A percentile compares a stretch with the other conserved stretches of the same genome.
These are phyloP conservation scores for Kentomonas sorsogonicus DNA, from an alignment of 208 protist species.

Conservation along the genomic window DNA sequence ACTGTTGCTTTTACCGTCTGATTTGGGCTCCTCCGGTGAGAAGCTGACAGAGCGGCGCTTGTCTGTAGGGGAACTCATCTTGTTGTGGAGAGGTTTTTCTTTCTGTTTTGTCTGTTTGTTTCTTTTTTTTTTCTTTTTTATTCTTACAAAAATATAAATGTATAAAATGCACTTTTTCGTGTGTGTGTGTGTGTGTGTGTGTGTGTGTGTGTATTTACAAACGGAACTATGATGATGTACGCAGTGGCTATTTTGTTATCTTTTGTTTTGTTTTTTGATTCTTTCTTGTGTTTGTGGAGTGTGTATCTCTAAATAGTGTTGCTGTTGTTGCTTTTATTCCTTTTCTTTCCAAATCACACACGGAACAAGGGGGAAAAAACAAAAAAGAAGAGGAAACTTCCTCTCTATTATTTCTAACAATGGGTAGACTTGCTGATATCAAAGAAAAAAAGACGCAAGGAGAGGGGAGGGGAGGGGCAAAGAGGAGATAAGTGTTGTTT, in stretches of 20 bases:
- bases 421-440: no score
- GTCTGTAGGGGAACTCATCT: background rate
- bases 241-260: background rate
- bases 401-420: no score
- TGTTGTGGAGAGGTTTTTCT: background rate
- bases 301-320: background rate
- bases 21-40: no score
- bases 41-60: background rate
- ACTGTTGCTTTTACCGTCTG: background rate
- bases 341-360: background rate
- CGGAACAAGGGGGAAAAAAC: no score
- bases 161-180: slow-evolving; percentile 12
- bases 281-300: background rate
- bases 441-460: no score
- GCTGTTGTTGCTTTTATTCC: background rate
- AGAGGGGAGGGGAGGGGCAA: no score
- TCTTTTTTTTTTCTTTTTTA: slow-evolving; percentile 4
- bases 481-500: no score
- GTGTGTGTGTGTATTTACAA: background rate
- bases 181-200: background rate
- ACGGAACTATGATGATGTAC: no score
- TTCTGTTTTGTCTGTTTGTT: background rate
- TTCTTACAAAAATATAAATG: background rate
- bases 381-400: no score
- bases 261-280: slow-evolving; percentile 5